Conservation (phyloP, 192 early-diverging fungal species). For the Neocallimastix lanati region DNA sequence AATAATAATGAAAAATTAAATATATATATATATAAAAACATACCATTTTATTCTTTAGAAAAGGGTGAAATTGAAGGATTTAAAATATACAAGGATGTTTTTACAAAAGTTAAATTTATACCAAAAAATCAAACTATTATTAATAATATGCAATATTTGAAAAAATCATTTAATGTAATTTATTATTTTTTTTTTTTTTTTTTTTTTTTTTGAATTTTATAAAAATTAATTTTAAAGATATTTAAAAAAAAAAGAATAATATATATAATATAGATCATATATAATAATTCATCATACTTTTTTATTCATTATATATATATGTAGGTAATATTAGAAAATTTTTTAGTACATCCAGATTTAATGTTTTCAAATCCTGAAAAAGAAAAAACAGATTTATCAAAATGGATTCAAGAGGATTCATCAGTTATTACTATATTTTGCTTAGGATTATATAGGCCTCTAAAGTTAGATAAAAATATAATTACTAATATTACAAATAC, state of each 20-base stretch:
- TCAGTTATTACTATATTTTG: neutral
- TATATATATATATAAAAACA: neutral
- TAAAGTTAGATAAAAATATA: neutral
- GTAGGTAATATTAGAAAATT: neutral
- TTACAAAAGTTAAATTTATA: neutral
- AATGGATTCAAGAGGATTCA: neutral
- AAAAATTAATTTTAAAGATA: no score
- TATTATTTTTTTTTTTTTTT: no score
- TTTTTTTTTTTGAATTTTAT: no score
- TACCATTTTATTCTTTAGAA: neutral
- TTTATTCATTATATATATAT: no score
- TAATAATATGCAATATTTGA: neutral
- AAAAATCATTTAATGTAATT: neutral
- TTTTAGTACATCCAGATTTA: neutral
- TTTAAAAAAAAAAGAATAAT: no score
- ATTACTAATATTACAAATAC: neutral
- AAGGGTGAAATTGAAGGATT: neutral
- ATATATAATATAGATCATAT: no score
- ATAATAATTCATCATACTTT: no score
- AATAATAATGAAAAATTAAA: neutral
- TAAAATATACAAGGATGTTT: neutral
- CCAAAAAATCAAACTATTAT: neutral
- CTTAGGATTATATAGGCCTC: neutral
- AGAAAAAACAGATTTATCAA: neutral
- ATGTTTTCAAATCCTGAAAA: neutral